Conservation (phyloP, 2,329 filamentous ascomycete genomes). For the Colletotrichum salicis region DNA sequence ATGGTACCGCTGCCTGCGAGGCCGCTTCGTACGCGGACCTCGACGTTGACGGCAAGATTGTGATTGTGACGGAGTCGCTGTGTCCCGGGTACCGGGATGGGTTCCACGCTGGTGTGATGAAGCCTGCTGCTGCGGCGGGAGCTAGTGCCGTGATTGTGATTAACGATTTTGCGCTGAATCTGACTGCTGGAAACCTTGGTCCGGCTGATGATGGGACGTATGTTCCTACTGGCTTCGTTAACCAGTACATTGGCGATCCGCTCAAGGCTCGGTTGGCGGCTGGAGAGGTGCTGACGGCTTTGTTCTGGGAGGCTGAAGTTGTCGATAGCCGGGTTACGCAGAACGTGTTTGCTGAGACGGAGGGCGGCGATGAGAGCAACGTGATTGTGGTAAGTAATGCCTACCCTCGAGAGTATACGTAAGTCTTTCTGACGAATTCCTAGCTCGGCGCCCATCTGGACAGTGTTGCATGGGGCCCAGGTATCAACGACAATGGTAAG, state of each 20-base stretch:
- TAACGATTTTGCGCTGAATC: constrained; percentile 43
- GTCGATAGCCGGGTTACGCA: constrained; percentile 53
- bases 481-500: constrained; percentile 57
- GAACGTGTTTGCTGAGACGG: constrained; percentile 59
- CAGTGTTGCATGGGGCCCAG: constrained; percentile 55
- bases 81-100: constrained; percentile 43
- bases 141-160: constrained; percentile 45
- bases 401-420: too few species aligned
- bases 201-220: constrained; percentile 43
- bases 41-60: constrained; percentile 44
- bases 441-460: constrained; percentile 55
- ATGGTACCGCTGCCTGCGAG: constrained; percentile 41
- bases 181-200: constrained; percentile 44
- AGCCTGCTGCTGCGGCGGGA: constrained; percentile 43
- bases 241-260: constrained; percentile 42
- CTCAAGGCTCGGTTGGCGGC: constrained; percentile 44
- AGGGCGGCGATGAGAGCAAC: constrained; percentile 53
- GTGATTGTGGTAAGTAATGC: constrained; percentile 40
- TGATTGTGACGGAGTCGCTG: constrained; percentile 44
- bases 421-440: not conserved
- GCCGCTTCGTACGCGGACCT: constrained; percentile 41
- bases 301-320: constrained; percentile 48
- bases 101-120: constrained; percentile 44
- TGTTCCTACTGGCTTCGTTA: constrained; percentile 43
- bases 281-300: constrained; percentile 46